Evolutionary conservation across 176 grass and related monocot genomes (phyloP).

Genomic region (Avena sativa): DNA sequence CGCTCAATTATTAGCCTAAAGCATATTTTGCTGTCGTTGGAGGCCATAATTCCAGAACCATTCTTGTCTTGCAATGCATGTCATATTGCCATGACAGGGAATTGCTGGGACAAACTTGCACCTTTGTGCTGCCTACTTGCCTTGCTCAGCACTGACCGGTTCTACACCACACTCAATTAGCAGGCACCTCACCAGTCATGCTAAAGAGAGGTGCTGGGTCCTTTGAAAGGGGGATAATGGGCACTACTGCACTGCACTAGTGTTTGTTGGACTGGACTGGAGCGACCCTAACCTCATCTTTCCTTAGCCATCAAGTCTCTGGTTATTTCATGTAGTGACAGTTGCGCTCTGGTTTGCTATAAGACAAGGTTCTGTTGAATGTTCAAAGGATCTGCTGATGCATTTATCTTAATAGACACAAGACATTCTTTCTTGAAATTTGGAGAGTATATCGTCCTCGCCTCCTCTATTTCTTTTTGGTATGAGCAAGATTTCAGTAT

Average conservation of each 20-base stretch:
- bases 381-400: not conserved
- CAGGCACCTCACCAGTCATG: constrained; percentile 37
- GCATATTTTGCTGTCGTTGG: constrained; percentile 46
- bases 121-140: constrained; percentile 33
- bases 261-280: constrained; percentile 60
- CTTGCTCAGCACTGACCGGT: constrained; percentile 20
- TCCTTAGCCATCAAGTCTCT: constrained; percentile 69
- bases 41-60: constrained; percentile 46
- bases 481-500: constrained; percentile 3
- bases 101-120: constrained; percentile 42
- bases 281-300: constrained; percentile 42
- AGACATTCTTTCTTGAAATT: constrained; percentile 10
- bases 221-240: constrained; percentile 48
- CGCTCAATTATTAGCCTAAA: constrained; percentile 62
- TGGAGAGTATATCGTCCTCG: not conserved
- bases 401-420: not conserved
- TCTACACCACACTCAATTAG: constrained; percentile 45
- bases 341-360: not conserved
- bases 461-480: not conserved
- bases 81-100: constrained; percentile 44
- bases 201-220: constrained; percentile 49
- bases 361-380: constrained; percentile 12
- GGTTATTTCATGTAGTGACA: constrained; percentile 22
- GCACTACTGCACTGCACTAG: constrained; percentile 55
- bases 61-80: constrained; percentile 45